phyloP scores from a whole-genome alignment of 1,284 basidiomycete genomes.

The Leucocoprinus gongylophorus region DNA sequence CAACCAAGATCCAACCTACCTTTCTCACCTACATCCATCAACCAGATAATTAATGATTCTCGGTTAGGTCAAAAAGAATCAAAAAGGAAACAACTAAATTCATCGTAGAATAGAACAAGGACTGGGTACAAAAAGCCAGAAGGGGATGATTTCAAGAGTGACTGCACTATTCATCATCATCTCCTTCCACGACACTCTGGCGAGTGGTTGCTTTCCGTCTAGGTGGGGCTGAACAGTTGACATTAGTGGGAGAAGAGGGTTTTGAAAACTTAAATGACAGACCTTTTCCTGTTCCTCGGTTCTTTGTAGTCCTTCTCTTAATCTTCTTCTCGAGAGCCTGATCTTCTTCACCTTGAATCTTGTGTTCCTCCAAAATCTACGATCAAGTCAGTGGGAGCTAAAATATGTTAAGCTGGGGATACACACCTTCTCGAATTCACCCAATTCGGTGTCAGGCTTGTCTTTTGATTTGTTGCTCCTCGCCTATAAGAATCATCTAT shows the following conservation, averaged over 20 bases:
- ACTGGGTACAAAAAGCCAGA: neutral
- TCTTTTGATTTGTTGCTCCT: slow-evolving; percentile 81
- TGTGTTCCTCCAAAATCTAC: slow-evolving; percentile 79
- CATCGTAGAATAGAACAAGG: no score
- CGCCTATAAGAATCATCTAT: slow-evolving; percentile 41
- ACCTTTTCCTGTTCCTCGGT: slow-evolving; percentile 35
- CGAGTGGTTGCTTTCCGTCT: slow-evolving; percentile 3
- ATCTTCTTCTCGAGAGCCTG: slow-evolving; percentile 83
- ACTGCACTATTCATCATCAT: slow-evolving; percentile 3
- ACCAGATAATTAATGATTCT: neutral
- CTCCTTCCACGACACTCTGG: neutral
- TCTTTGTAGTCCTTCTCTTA: slow-evolving; percentile 70
- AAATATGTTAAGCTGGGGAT: slow-evolving; percentile 15
- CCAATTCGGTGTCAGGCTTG: slow-evolving; percentile 83
- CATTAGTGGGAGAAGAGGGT: neutral
- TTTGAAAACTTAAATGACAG: neutral
- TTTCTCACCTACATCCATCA: neutral
- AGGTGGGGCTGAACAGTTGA: neutral
- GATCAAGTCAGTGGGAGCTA: slow-evolving; percentile 3
- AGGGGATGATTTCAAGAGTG: neutral
- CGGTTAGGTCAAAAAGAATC: neutral
- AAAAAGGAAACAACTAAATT: no score
- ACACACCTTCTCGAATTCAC: slow-evolving; percentile 79
- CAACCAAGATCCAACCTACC: no score
- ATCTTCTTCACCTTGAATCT: slow-evolving; percentile 84